Evolutionary conservation across 495 filamentous ascomycete species (phyloP).

Genomic region (Penicillium atrosanguineum): DNA sequence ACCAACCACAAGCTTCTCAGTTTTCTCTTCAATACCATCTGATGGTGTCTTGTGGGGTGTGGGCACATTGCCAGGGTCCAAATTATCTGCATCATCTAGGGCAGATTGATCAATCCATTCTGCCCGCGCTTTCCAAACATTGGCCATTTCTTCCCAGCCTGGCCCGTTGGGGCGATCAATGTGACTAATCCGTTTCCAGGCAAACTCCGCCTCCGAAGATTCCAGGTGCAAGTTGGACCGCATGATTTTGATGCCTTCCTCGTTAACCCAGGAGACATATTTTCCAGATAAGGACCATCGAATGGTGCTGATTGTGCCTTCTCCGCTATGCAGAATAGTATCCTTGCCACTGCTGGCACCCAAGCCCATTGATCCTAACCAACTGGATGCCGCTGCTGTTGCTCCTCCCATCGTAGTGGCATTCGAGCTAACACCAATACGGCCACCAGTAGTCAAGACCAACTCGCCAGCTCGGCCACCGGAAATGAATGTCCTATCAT

Average conservation of each 20-base stretch:
- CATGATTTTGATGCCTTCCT: slow-evolving; percentile 97
- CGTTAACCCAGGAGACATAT: slow-evolving; percentile 92
- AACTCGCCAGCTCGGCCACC: slow-evolving; percentile 87
- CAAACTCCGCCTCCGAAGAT: slow-evolving; percentile 68
- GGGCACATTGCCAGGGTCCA: slow-evolving; percentile 40
- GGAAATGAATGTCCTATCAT: slow-evolving; percentile 80
- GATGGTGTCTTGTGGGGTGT: slow-evolving; percentile 15
- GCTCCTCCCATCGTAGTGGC: slow-evolving; percentile 78
- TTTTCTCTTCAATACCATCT: slow-evolving; percentile 28
- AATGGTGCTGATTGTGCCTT: slow-evolving; percentile 85
- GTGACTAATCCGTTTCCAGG: slow-evolving; percentile 96
- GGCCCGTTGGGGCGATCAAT: slow-evolving; percentile 76
- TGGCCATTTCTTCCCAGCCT: slow-evolving; percentile 90
- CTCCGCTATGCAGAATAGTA: slow-evolving; percentile 83
- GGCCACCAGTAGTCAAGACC: slow-evolving; percentile 82
- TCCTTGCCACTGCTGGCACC: slow-evolving; percentile 79
- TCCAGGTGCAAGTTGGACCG: slow-evolving; percentile 81
- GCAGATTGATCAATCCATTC: slow-evolving; percentile 89
- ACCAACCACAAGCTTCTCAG: slow-evolving; percentile 84
- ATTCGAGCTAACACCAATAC: slow-evolving; percentile 70
- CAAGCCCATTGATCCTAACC: slow-evolving; percentile 82
- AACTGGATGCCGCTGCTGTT: slow-evolving; percentile 80
- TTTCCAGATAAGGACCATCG: slow-evolving; percentile 90
- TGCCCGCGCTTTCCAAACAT: slow-evolving; percentile 84
- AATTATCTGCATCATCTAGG: slow-evolving; percentile 60